Percentiles rank a stretch among this genome's conserved stretches.
Conservation (phyloP, 208 protist species). For the Endotrypanum monterogeii region DNA sequence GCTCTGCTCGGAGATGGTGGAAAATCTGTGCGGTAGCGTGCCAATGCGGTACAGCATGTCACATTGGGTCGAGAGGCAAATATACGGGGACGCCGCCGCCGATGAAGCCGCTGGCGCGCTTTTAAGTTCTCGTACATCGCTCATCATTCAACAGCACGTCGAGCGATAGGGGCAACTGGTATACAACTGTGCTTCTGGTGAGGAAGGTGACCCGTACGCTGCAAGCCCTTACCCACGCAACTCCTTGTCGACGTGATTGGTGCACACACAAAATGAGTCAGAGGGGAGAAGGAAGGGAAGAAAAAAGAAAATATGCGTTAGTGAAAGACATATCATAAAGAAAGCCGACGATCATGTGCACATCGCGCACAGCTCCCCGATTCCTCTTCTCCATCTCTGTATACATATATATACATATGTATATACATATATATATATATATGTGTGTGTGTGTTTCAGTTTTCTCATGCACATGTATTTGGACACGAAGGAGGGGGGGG, state of each 20-base stretch:
- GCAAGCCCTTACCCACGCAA: too few relatives aligned
- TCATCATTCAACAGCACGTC: not conserved
- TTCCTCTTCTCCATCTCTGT: too few relatives aligned
- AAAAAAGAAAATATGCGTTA: not conserved
- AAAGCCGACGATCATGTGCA: not conserved
- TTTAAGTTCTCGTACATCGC: not conserved
- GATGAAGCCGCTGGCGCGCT: not conserved
- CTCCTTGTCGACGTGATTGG: not conserved
- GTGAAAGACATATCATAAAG: not conserved
- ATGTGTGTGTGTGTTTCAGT: too few relatives aligned
- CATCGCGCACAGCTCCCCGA: not conserved
- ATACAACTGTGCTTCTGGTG: not conserved
- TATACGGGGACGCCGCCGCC: slow-evolving; percentile 18
- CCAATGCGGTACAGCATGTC: slow-evolving; percentile 26
- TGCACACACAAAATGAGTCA: not conserved
- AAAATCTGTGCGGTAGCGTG: slow-evolving; percentile 21
- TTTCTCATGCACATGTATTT: too few relatives aligned
- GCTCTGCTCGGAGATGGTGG: slow-evolving; percentile 27
- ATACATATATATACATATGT: slow-evolving; percentile 9
- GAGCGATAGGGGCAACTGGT: not conserved
- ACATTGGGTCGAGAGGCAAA: slow-evolving; percentile 33
- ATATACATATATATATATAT: not conserved
- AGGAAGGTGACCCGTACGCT: not conserved
- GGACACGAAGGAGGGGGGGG: too few relatives aligned
- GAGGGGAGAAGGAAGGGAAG: not conserved